Percentiles rank a stretch among this genome's conserved stretches.
Evolutionary conservation across 2,329 filamentous ascomycete genomes (phyloP).

Genomic region (Neurospora sp.): DNA sequence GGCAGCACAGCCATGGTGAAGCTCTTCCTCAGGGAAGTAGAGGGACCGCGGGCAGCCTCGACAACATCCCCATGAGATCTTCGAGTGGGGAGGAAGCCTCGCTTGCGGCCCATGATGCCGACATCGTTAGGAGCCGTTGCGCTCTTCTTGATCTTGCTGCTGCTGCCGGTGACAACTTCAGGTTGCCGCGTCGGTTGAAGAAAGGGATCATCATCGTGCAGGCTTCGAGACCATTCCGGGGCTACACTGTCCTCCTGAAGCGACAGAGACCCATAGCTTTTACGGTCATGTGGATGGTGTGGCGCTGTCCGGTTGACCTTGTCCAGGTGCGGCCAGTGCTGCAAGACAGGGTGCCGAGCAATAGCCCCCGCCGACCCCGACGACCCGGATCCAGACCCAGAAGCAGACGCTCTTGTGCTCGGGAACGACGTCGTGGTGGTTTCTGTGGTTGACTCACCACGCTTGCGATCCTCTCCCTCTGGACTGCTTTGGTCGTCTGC

Average conservation of each 20-base stretch:
- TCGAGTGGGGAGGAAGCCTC: not conserved
- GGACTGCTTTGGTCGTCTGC: not conserved
- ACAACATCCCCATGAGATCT: not conserved
- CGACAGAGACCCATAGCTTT: not conserved
- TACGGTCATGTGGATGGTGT: not conserved
- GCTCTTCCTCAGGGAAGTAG: not conserved
- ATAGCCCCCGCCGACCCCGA: not conserved
- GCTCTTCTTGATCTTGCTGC: not conserved
- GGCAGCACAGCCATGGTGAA: not conserved
- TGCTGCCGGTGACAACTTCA: not conserved
- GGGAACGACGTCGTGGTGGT: not conserved
- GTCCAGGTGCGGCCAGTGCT: not conserved
- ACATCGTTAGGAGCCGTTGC: not conserved
- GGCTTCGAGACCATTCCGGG: not conserved
- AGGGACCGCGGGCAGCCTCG: not conserved
- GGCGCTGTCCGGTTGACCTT: not conserved
- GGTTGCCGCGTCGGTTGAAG: not conserved
- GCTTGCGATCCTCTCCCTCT: not conserved
- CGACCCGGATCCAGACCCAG: not conserved
- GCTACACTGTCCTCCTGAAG: not conserved
- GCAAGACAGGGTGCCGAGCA: not conserved
- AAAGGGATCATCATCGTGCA: not conserved
- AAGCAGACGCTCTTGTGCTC: not conserved
- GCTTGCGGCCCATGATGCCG: not conserved
- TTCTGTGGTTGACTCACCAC: not conserved